Percentiles rank a stretch among this genome's conserved stretches.
phyloP scores from a whole-genome alignment of 2,329 filamentous ascomycete genomes.

The Beauveria caledonica region DNA sequence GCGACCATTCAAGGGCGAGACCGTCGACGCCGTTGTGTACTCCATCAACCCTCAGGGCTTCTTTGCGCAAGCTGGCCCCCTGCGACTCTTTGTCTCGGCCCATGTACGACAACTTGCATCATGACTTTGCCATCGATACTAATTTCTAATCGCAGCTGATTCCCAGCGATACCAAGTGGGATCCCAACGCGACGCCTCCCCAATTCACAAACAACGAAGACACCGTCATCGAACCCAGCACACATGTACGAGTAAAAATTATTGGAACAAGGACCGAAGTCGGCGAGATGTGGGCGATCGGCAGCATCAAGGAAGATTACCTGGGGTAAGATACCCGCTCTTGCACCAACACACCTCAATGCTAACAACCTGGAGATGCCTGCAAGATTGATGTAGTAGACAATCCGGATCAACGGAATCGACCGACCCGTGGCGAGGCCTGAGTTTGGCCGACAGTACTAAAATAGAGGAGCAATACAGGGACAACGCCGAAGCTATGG shows the following conservation, averaged over 20 bases:
- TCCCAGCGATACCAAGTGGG: conserved; percentile 84
- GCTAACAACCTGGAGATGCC: conserved; percentile 15
- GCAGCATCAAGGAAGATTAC: conserved; percentile 85
- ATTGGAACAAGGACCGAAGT: conserved; percentile 91
- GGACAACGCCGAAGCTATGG: not conserved
- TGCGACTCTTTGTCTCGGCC: conserved; percentile 71
- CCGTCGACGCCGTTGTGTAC: conserved; percentile 89
- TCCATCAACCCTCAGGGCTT: conserved; percentile 90
- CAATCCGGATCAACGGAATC: not conserved
- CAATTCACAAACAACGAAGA: conserved; percentile 95
- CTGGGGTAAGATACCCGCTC: conserved; percentile 43
- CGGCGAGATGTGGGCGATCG: conserved; percentile 92
- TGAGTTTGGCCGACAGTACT: not conserved
- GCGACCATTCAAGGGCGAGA: conserved; percentile 96
- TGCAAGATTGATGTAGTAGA: conserved; percentile 13
- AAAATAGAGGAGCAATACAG: not conserved
- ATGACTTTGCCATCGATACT: not conserved
- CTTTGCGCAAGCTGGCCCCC: conserved; percentile 73
- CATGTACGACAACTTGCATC: conserved; percentile 49
- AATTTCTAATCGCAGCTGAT: conserved; percentile 71
- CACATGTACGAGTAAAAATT: conserved; percentile 88
- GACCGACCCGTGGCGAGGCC: not conserved
- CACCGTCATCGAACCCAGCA: conserved; percentile 86
- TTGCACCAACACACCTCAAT: conserved; percentile 6
- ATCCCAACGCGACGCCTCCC: conserved; percentile 91